Percentiles rank a stretch among this genome's conserved stretches.
phyloP scores from a whole-genome alignment of 2,329 filamentous ascomycete species.

The Claviceps fusiformis region DNA sequence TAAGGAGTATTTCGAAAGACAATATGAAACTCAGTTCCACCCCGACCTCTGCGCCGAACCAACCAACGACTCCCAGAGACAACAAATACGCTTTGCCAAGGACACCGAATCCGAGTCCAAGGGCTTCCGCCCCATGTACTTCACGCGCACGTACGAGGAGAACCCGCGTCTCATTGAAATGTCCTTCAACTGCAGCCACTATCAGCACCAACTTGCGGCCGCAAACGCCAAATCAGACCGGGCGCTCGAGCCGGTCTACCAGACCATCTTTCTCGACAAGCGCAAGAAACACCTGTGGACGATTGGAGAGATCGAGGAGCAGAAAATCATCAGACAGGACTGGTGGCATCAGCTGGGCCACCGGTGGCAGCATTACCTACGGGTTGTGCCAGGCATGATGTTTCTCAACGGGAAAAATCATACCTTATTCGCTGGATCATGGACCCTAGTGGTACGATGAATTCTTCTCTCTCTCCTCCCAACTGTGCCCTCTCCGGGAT shows the following conservation, averaged over 20 bases:
- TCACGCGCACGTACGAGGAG: constrained; percentile 44
- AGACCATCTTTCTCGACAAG: constrained; percentile 54
- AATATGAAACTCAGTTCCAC: constrained; percentile 52
- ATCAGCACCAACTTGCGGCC: constrained; percentile 55
- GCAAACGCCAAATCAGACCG: constrained; percentile 10
- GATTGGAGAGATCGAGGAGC: constrained; percentile 41
- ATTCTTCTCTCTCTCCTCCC: constrained; percentile 5
- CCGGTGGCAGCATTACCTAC: constrained; percentile 47
- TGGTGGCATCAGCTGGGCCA: constrained; percentile 60
- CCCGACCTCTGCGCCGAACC: constrained; percentile 34
- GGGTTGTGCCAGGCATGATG: constrained; percentile 60
- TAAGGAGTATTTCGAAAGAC: constrained; percentile 47
- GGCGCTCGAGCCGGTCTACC: constrained; percentile 49
- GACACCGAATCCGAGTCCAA: constrained; percentile 35
- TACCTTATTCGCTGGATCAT: constrained; percentile 51
- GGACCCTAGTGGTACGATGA: constrained; percentile 57
- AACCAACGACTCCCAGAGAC: constrained; percentile 24
- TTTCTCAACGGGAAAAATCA: constrained; percentile 51
- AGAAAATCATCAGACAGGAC: constrained; percentile 47
- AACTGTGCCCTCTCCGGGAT: not conserved
- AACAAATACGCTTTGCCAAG: constrained; percentile 27
- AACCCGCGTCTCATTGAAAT: constrained; percentile 49
- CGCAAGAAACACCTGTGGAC: constrained; percentile 42
- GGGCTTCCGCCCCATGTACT: constrained; percentile 52
- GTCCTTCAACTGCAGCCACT: constrained; percentile 65